Percentiles rank a stretch among this genome's conserved stretches.
These are phyloP conservation scores for Metrosideros polymorpha DNA, from an alignment of 441 rosid species.

Conservation along the genomic window DNA sequence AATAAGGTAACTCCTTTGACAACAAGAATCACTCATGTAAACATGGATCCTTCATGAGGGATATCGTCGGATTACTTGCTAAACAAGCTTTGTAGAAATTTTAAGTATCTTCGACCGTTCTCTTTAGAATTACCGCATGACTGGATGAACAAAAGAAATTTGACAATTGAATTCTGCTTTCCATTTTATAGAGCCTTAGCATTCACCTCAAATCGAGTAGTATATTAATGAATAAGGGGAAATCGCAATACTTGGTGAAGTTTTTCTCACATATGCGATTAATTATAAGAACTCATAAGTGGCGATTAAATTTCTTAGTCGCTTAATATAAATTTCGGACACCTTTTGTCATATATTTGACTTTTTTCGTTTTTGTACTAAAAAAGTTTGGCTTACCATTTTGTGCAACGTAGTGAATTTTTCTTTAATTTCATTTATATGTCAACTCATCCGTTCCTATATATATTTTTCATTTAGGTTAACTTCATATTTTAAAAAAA, in stretches of 20 bases:
- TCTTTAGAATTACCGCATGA: not conserved
- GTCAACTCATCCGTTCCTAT: not conserved
- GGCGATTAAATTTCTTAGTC: not conserved
- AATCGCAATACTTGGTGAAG: not conserved
- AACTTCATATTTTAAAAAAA: not conserved
- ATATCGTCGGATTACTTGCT: not conserved
- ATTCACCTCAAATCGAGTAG: not conserved
- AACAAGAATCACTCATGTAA: not conserved
- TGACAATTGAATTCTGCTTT: not conserved
- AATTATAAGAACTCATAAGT: fast-evolving
- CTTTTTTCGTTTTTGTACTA: not conserved
- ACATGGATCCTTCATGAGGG: not conserved
- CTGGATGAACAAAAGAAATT: not conserved
- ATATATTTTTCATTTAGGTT: not conserved
- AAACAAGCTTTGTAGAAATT: not conserved
- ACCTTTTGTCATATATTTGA: not conserved
- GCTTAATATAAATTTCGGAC: not conserved
- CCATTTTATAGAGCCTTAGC: not conserved
- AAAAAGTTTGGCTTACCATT: not conserved
- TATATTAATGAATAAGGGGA: too few species aligned
- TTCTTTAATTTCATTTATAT: not conserved
- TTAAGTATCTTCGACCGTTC: not conserved
- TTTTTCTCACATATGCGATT: not conserved
- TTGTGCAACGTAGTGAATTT: not conserved
- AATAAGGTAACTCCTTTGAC: not conserved